These are phyloP conservation scores for Globisporangium uncinulatum DNA, from an alignment of 352 stramenopile species.

Conservation along the genomic window DNA sequence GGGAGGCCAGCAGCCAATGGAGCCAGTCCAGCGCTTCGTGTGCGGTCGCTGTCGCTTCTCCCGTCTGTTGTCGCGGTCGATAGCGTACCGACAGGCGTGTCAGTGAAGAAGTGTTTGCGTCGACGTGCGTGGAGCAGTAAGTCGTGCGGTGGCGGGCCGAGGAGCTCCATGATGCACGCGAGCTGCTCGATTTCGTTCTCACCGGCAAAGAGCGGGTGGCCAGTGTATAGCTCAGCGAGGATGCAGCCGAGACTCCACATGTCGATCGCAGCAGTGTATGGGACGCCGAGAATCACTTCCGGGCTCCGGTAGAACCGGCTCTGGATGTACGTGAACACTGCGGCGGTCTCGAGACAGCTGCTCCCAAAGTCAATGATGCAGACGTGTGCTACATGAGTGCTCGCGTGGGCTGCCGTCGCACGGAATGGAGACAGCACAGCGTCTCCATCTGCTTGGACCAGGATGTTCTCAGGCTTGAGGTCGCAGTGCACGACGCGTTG, in stretches of 20 bases:
- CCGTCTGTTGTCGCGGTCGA: neutral
- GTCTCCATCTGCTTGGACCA: constrained; percentile 18
- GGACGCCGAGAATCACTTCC: constrained; percentile 94
- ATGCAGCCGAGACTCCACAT: constrained; percentile 91
- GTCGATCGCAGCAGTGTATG: constrained; percentile 72
- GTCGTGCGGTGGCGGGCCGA: constrained; percentile 36
- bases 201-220: constrained; percentile 80
- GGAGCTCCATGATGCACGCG: constrained; percentile 82
- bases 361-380: constrained; percentile 98
- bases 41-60: neutral
- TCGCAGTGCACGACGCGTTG: constrained; percentile 96
- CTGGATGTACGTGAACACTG: constrained; percentile 97
- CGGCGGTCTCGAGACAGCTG: constrained; percentile 85
- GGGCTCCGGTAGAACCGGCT: constrained; percentile 97
- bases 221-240: constrained; percentile 74
- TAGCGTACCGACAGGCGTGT: too few species aligned
- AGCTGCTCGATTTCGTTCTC: constrained; percentile 83
- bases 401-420: constrained; percentile 72
- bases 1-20: neutral
- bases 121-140: constrained; percentile 54
- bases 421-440: constrained; percentile 3
- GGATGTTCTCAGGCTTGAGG: constrained; percentile 98
- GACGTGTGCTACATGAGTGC: constrained; percentile 20
- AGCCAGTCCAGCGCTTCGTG: neutral
- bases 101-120: constrained; percentile 55